A percentile compares a stretch with the other conserved stretches of the same genome.
Evolutionary conservation across 257 asterid species (phyloP).

Genomic region (Eucommia ulmoides): DNA sequence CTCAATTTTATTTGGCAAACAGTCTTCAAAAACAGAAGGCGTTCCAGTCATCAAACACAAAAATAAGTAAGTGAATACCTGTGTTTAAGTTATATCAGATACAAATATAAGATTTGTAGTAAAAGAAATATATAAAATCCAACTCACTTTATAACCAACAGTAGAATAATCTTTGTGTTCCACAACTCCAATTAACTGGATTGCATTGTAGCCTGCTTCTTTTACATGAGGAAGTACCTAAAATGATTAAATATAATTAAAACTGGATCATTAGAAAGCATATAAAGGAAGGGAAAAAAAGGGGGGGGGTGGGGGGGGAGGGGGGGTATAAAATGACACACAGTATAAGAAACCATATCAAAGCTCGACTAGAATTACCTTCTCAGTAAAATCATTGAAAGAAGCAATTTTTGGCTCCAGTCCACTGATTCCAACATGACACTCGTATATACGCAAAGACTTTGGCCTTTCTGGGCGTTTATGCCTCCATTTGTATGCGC

Average conservation of each 20-base stretch:
- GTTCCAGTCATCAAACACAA: no score
- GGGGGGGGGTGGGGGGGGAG: no score
- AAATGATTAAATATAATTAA: slow-evolving; percentile 8
- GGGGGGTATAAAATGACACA: no score
- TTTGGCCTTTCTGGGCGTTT: slow-evolving; percentile 65
- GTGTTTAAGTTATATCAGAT: no score
- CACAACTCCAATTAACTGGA: slow-evolving; percentile 78
- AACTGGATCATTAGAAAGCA: slow-evolving; percentile 9
- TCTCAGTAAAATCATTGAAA: slow-evolving; percentile 55
- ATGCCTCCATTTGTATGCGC: slow-evolving; percentile 70
- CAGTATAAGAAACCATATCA: no score
- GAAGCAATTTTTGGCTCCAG: slow-evolving; percentile 58
- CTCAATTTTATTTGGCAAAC: no score
- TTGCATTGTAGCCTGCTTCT: slow-evolving; percentile 90
- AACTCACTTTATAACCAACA: slow-evolving; percentile 81
- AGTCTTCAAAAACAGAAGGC: no score
- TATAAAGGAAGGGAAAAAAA: not conserved
- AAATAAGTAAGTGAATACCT: no score
- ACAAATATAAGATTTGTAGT: not conserved
- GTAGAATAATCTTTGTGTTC: slow-evolving; percentile 95
- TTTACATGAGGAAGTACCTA: slow-evolving; percentile 88
- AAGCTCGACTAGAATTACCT: slow-evolving; percentile 41
- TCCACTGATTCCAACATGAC: slow-evolving; percentile 93
- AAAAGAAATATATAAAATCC: slow-evolving; percentile 5
- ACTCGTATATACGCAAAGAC: slow-evolving; percentile 84